Evolutionary conservation across 164 flowering plant species (phyloP), one percentile per base, ranked within the genome.

Genomic region (Echeveria elegans): DNA sequence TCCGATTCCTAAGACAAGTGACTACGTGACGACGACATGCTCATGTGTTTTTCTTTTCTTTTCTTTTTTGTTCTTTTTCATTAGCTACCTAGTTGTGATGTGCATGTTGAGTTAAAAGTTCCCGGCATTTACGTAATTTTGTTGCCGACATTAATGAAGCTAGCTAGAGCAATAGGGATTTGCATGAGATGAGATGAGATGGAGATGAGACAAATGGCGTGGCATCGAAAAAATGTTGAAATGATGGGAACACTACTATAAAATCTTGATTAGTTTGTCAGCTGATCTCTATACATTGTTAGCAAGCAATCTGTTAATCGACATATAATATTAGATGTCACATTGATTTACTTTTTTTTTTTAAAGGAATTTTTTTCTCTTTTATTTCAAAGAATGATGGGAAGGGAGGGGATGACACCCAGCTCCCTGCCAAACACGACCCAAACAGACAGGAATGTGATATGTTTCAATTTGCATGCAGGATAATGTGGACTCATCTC

Each of bases 141-240:
- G 56, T n/a, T 48, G 56, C 56, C 56, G 56, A 48, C 56, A n/a
- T n/a, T 41, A 15, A 41, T 15, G 56, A 48, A 21, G 56, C n/a
- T n/a, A n/a, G n/a, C n/a, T n/a, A n/a, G n/a, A n/a, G n/a, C n/a
- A n/a, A n/a, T n/a, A n/a, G n/a, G n/a, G n/a, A 48, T n/a, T 48
- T 19, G 24, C 56, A 48, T n/a, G 56, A 48, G 56, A 48, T 48
- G 56, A 48, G 56, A 48, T n/a, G n/a, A n/a, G n/a, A n/a, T n/a
- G n/a, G 56, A 48, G 56, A 48, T 48, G 56, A 48, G 56, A 48
- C 56, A 48, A 48, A n/a, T 48, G 56, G 56, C 23, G 19, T 48
- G 23, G 9, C 56, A 48, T 48, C 6, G 56, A 19, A 24, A 48
- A 48, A 24, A n/a, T 48, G 56, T 48, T 48, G 24, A 48, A 8